Evolutionary conservation across 768 basidiomycete genomes (phyloP).

Genomic region (Podaxis rugospora): DNA sequence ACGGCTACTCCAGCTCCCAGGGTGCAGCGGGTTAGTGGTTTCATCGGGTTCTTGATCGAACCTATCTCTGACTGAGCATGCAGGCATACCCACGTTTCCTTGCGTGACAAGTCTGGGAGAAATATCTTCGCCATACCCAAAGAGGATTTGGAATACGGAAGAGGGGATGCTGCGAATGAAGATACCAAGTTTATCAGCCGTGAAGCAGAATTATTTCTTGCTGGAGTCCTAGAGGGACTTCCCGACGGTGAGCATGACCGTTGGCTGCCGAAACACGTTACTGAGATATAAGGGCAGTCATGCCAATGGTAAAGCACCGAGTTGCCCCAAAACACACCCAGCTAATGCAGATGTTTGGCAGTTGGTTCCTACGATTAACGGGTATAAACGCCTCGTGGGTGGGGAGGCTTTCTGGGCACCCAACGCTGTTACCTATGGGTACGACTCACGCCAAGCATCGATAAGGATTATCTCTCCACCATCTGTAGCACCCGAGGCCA

Average conservation of each 20-base stretch:
- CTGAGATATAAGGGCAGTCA: conserved; percentile 38
- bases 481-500: conserved; percentile 73
- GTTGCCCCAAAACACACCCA: neutral
- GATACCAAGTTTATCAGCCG: conserved; percentile 85
- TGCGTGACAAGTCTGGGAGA: conserved; percentile 60
- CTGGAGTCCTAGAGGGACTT: conserved; percentile 85
- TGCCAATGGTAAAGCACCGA: conserved; percentile 65
- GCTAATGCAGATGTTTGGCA: conserved; percentile 20
- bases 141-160: conserved; percentile 54
- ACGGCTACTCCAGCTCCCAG: conserved; percentile 67
- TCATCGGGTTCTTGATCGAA: neutral
- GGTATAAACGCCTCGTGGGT: conserved; percentile 94
- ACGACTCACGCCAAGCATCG: conserved; percentile 91
- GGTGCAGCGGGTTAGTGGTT: conserved; percentile 77
- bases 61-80: neutral
- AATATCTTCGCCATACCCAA: conserved; percentile 79
- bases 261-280: neutral
- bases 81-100: conserved; percentile 90
- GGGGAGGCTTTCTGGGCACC: conserved; percentile 96
- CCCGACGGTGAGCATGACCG: conserved; percentile 63
- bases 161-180: conserved; percentile 66
- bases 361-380: conserved; percentile 90
- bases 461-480: conserved; percentile 93
- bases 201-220: conserved; percentile 89
- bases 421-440: conserved; percentile 90